Base-by-base conservation (phyloP, 441 rosid genomes). In the Erysimum pusillum region DNA sequence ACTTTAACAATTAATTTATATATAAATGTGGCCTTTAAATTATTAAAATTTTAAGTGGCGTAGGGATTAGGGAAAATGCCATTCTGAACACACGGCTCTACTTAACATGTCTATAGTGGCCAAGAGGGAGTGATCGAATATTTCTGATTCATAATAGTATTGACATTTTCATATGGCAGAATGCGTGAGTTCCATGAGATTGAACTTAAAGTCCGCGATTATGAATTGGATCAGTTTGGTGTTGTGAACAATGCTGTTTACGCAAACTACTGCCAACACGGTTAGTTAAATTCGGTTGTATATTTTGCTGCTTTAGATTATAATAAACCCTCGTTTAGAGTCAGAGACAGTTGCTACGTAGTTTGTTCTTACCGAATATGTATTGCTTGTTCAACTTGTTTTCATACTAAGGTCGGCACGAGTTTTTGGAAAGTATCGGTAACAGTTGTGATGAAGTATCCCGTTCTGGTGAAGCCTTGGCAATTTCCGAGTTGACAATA, bases 181-280 rank as follows among this genome's bases (percentile, higher is more conserved):
- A 91, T 86, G 92, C 76, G 82, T 56, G 71, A 68, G 31, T 90
- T 86, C 52, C 75, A 85, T 58, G 92, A 86, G 58, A 38, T 85
- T 45, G 94, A 91, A 79, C 84, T 89, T 10, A 87, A 87, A 82
- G 97, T 93, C 28, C 83, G 96, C 14, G 97, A 93, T 67, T 90
- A 90, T 78, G 94, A 93, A 70, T 81, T 93, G 81, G 98, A 91
- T 86, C 96, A 90, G 67, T 93, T 81, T 73, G 93, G 98, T 52
- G 98, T 91, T 44, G 97, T 90, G 67, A 91, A 93, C 83, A 91
- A 91, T 86, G 93, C 96, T 34, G 87, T 88, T 63, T 93, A 93
- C 57, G 89, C 97, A 11, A 91, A 87, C 77, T 88, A 91, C 54
- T 93, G 97, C 76, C 93, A 91, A 83, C 91, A 88, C 3, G 73